Evolutionary conservation across 306 rosid species (phyloP).

Genomic region (Glycyrrhiza uralensis): DNA sequence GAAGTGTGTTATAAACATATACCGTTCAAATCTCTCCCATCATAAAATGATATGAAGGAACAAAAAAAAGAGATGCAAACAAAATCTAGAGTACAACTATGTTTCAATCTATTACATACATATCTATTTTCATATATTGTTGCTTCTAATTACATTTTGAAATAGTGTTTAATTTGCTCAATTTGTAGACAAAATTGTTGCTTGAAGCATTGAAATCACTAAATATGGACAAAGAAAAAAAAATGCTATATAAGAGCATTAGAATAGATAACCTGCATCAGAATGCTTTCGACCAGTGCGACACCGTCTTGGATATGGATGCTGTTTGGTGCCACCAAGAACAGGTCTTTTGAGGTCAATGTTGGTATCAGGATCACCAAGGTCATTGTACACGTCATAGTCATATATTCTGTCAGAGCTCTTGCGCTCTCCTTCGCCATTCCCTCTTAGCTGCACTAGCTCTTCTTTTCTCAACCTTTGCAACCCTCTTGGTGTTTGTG

Average conservation of each 20-base stretch:
- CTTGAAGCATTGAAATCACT: neutral
- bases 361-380: conserved; percentile 54
- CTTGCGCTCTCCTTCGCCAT: conserved; percentile 58
- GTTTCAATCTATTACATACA: too few species aligned
- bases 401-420: conserved; percentile 61
- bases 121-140: too few species aligned
- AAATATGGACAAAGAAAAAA: neutral
- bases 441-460: conserved; percentile 43
- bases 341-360: conserved; percentile 43
- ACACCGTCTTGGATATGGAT: conserved; percentile 70
- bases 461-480: conserved; percentile 48
- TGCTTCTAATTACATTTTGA: too few species aligned
- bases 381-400: conserved; percentile 66
- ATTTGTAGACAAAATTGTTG: too few species aligned
- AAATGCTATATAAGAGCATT: neutral
- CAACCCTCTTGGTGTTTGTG: conserved; percentile 66
- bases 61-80: too few species aligned
- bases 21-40: too few species aligned
- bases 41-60: too few species aligned
- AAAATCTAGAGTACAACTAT: too few species aligned
- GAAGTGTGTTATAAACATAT: neutral
- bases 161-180: too few species aligned
- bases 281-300: conserved; percentile 28
- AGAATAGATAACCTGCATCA: conserved; percentile 35
- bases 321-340: conserved; percentile 46